phyloP scores from a whole-genome alignment of 768 basidiomycete genomes.

The Guyanaporus albipodus region DNA sequence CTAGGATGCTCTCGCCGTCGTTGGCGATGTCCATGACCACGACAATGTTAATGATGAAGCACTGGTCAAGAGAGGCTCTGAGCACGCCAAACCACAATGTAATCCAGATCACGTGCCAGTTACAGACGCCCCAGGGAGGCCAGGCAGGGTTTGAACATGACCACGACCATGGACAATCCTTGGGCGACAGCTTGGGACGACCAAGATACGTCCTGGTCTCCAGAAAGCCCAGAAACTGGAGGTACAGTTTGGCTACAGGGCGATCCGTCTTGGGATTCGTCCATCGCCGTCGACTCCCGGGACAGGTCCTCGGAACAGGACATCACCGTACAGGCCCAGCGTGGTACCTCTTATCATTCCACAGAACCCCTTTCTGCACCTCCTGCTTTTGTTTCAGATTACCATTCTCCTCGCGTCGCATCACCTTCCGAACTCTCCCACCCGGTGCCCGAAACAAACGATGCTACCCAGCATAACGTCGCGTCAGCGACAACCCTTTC shows the following conservation, averaged over 20 bases:
- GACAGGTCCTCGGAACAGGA: slow-evolving; percentile 1
- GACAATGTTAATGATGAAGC: not conserved
- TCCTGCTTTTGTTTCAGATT: slow-evolving; percentile 4
- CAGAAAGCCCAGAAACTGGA: slow-evolving; percentile 14
- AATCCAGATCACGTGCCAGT: slow-evolving; percentile 16
- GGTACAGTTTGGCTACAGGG: slow-evolving; percentile 40
- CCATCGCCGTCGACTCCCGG: not conserved
- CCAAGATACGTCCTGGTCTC: not conserved
- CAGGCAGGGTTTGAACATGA: not conserved
- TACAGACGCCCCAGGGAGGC: not conserved
- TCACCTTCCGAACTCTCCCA: not conserved
- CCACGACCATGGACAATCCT: slow-evolving; percentile 60
- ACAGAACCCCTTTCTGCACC: not conserved
- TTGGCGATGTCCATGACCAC: slow-evolving; percentile 30
- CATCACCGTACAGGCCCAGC: not conserved
- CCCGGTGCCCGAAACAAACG: slow-evolving; percentile 18
- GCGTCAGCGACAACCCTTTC: slow-evolving; percentile 27
- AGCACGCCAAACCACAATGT: not conserved
- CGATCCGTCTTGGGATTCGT: not conserved
- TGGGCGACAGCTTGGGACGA: slow-evolving; percentile 51
- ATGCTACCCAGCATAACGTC: slow-evolving; percentile 37
- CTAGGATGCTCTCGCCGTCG: slow-evolving; percentile 37
- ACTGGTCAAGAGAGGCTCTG: not conserved
- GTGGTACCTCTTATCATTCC: not conserved
- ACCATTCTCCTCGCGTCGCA: not conserved